Evolutionary conservation across 176 grass and related monocot species (phyloP).

Genomic region (Saccharum spontaneum): DNA sequence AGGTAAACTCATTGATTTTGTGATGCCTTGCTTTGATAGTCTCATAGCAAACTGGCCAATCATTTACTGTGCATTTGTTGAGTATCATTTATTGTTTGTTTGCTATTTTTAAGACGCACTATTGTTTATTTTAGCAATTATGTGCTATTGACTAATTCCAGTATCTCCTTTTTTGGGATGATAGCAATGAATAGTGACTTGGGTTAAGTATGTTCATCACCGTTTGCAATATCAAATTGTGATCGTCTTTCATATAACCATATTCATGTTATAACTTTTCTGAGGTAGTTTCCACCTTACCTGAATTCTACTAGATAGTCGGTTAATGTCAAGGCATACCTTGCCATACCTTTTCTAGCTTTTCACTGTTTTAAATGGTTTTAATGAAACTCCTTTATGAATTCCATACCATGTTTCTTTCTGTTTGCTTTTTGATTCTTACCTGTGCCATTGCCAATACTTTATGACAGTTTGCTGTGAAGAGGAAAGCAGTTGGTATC

Average conservation of each 20-base stretch:
- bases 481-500: conserved; percentile 90
- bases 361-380: background rate
- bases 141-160: background rate
- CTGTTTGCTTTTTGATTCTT: background rate
- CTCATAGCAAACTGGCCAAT: background rate
- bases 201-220: background rate
- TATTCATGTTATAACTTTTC: background rate
- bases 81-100: background rate
- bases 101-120: background rate
- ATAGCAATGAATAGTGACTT: background rate
- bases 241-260: background rate
- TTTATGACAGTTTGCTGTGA: conserved; percentile 61
- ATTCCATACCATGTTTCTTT: background rate
- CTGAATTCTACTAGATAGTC: background rate
- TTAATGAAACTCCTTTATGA: background rate
- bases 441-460: background rate
- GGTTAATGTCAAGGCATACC: background rate
- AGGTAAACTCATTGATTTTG: conserved; percentile 39
- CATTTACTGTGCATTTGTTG: background rate
- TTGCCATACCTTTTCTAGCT: background rate
- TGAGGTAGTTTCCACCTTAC: background rate
- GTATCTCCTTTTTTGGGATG: background rate
- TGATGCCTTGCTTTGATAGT: background rate
- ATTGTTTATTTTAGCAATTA: background rate
- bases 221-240: background rate